These are phyloP conservation scores for Pugionium dolabratum DNA, from an alignment of 345 rosid genomes.

Conservation along the genomic window DNA sequence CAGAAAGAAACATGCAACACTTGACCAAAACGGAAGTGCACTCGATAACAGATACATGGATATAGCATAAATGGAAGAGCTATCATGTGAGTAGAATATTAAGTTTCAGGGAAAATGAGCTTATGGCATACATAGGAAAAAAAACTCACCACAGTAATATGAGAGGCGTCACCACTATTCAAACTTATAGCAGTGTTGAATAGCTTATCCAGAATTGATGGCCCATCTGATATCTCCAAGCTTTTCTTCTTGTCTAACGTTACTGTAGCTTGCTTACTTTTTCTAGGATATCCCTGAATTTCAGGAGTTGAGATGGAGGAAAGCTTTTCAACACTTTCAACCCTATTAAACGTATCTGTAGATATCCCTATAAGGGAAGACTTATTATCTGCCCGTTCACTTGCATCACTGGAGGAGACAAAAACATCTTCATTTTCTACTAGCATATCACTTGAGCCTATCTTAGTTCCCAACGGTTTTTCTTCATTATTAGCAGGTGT, in stretches of 20 bases:
- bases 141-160: slow-evolving; percentile 50
- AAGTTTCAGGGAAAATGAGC: slow-evolving; percentile 18
- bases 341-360: slow-evolving; percentile 34
- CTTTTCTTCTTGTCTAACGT: slow-evolving; percentile 42
- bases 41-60: neutral
- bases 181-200: slow-evolving; percentile 60
- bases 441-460: slow-evolving; percentile 43
- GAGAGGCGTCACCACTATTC: slow-evolving; percentile 51
- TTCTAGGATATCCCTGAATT: slow-evolving; percentile 40
- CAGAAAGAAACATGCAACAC: slow-evolving; percentile 14
- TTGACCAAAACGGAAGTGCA: slow-evolving; percentile 4
- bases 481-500: slow-evolving; percentile 45
- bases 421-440: slow-evolving; percentile 44
- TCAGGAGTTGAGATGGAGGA: slow-evolving; percentile 48
- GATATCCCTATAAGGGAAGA: slow-evolving; percentile 49
- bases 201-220: slow-evolving; percentile 78
- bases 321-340: slow-evolving; percentile 39
- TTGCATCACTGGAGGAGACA: slow-evolving; percentile 38
- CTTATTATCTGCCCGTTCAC: slow-evolving; percentile 38
- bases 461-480: slow-evolving; percentile 41
- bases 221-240: slow-evolving; percentile 46
- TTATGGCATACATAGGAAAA: slow-evolving; percentile 12
- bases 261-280: slow-evolving; percentile 48
- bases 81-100: slow-evolving; percentile 12
- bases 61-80: slow-evolving; percentile 15